Base-by-base conservation (phyloP, 73 alveolate genomes). In the Paramecium caudatum region DNA sequence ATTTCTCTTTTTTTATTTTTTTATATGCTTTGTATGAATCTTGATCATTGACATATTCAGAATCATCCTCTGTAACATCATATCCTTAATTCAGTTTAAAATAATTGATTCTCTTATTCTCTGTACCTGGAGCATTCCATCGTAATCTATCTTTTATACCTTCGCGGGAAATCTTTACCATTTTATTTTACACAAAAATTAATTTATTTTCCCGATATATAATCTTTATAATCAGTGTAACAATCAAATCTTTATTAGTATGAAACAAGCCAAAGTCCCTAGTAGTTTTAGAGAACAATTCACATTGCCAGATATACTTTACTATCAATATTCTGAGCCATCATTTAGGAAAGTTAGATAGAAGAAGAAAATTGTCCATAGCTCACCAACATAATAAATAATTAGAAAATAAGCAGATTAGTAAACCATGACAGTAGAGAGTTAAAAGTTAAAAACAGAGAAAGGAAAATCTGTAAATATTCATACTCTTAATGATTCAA, bases 41-140 rank as follows among this genome's bases (percentile, higher is more conserved):
- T 65, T 65, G 4, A 32, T 65, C 61, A 36, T 65, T 32, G 7
- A 33, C 55, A 33, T 65, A 65, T 65, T 65, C 83, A 25, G 83
- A 65, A 36, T 65, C 83, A 33, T 65, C 47, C 8, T 65, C 83
- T 13, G 50, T 36, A 33, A 65, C 30, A 36, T 65, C 83, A 65
- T 65, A 65, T 13, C 83, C 83, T 65, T 65, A 30, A 43, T 65
- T 65, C 15, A 65, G 49, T 23, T 65, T 65, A 65, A 65, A 65
- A 65, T 65, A 65, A 36, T 65, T 65, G 9, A 65, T 36, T 65
- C 83, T 65, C 17, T 30, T 55, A 55, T 55, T 55, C 3, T 55
- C 80, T 10, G 80, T 27, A 55, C 80, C 80, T 27, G 80, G 80
- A 3, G 32, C 47, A 65, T 16, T 65, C 32, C 25, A 33, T 65